Evolutionary conservation across 2,329 filamentous ascomycete genomes (phyloP).

Genomic region (Fusarium drepaniforme): DNA sequence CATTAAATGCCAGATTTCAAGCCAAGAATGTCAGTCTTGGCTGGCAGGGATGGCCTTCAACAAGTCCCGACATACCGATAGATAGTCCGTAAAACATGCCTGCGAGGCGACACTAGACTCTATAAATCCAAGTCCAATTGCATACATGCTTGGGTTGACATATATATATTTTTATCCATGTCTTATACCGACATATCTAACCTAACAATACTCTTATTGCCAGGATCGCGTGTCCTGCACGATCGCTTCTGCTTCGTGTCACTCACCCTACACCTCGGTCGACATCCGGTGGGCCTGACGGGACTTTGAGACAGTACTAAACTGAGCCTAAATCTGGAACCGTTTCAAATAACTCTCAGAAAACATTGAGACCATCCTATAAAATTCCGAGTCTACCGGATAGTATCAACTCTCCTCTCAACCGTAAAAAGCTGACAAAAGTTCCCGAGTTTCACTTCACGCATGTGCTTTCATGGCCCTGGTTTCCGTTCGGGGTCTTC

Average conservation of each 20-base stretch:
- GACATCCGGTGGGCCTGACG: background rate
- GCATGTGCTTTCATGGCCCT: background rate
- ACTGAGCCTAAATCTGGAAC: background rate
- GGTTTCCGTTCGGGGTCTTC: background rate
- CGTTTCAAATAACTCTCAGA: background rate
- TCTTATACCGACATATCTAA: background rate
- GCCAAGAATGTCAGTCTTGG: background rate
- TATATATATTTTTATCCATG: background rate
- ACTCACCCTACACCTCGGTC: background rate
- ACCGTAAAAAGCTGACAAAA: background rate
- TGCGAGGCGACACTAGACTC: background rate
- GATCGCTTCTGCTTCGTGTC: background rate
- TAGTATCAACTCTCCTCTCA: background rate
- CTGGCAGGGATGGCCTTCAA: background rate
- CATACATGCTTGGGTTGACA: background rate
- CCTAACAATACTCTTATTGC: no score
- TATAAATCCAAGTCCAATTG: background rate
- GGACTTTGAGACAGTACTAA: background rate
- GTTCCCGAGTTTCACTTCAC: background rate
- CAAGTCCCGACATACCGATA: background rate
- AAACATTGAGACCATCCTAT: background rate
- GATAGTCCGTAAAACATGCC: no score
- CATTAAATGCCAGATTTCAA: background rate
- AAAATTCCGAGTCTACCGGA: background rate
- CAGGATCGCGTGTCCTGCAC: background rate